phyloP scores from a whole-genome alignment of 2,329 filamentous ascomycete species.

The Trichoderma sp. region DNA sequence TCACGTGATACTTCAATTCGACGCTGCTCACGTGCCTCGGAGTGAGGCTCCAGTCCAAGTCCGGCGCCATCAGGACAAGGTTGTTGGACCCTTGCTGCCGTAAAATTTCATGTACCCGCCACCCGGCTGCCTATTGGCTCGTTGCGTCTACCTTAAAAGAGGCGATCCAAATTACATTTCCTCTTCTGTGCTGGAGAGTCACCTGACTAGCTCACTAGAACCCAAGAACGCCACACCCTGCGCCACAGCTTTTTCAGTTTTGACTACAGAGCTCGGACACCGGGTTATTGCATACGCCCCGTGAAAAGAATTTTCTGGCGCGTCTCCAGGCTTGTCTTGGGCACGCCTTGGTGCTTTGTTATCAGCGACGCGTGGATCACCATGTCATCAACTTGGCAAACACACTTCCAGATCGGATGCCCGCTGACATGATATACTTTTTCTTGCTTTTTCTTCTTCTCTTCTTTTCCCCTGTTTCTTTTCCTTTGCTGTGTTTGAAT shows the following conservation, averaged over 20 bases:
- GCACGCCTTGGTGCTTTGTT: conserved; percentile 13
- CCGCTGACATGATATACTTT: neutral
- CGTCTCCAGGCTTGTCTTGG: neutral
- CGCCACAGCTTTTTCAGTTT: neutral
- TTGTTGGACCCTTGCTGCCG: neutral
- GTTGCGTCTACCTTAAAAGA: neutral
- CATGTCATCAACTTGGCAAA: conserved; percentile 7
- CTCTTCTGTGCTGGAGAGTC: neutral
- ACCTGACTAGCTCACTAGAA: neutral
- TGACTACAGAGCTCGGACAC: neutral
- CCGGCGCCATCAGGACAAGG: neutral
- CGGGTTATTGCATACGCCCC: neutral
- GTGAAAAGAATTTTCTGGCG: conserved; percentile 6
- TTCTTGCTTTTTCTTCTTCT: neutral
- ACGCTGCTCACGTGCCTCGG: conserved; percentile 10
- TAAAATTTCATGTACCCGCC: neutral
- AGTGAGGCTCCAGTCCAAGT: neutral
- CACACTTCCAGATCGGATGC: neutral
- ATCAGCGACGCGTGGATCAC: conserved; percentile 12
- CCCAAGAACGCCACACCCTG: neutral
- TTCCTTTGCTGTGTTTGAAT: neutral
- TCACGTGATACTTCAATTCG: conserved; percentile 28
- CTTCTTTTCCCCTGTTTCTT: neutral
- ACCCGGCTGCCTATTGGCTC: neutral
- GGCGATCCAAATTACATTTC: neutral